Percentiles rank a stretch among this genome's conserved stretches.
Evolutionary conservation across 768 basidiomycete species (phyloP).

Genomic region (Kwoniella dejecticola): DNA sequence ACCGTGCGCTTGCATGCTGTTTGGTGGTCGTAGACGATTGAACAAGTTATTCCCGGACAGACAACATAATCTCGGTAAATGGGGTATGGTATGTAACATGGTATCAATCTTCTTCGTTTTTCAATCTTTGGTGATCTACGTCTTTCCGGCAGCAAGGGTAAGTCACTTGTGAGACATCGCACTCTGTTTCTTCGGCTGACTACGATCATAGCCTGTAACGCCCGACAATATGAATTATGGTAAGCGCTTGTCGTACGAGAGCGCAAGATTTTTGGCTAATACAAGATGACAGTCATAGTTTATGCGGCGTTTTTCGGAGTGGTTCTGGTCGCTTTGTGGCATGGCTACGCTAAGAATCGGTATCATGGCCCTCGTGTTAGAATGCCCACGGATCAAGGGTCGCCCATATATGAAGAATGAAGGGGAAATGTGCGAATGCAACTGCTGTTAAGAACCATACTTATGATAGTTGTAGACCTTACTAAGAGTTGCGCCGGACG

Average conservation of each 20-base stretch:
- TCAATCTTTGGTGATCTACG: constrained; percentile 23
- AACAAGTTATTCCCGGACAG: constrained; percentile 21
- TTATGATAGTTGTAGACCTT: too few relatives aligned
- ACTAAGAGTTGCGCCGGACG: too few relatives aligned
- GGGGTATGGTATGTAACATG: constrained; percentile 26
- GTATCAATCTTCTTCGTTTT: constrained; percentile 26
- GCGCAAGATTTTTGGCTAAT: neutral
- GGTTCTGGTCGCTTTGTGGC: constrained; percentile 15
- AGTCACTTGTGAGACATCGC: neutral
- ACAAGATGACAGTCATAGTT: constrained; percentile 10
- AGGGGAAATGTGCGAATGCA: neutral
- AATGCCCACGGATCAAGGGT: constrained; percentile 1
- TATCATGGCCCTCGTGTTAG: constrained; percentile 11
- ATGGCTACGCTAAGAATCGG: constrained; percentile 19
- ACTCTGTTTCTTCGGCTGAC: too few relatives aligned
- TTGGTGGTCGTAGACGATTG: constrained; percentile 23
- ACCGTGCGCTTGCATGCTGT: constrained; percentile 23
- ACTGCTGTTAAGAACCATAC: too few relatives aligned
- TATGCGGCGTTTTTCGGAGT: constrained; percentile 15
- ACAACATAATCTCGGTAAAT: constrained; percentile 24
- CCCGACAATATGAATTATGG: constrained; percentile 25
- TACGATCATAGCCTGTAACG: constrained; percentile 19
- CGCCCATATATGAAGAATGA: neutral
- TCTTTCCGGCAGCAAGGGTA: constrained; percentile 27
- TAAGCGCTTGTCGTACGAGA: neutral